Conservation (phyloP, 2,329 filamentous ascomycete genomes). For the Diaporthe vaccinii region DNA sequence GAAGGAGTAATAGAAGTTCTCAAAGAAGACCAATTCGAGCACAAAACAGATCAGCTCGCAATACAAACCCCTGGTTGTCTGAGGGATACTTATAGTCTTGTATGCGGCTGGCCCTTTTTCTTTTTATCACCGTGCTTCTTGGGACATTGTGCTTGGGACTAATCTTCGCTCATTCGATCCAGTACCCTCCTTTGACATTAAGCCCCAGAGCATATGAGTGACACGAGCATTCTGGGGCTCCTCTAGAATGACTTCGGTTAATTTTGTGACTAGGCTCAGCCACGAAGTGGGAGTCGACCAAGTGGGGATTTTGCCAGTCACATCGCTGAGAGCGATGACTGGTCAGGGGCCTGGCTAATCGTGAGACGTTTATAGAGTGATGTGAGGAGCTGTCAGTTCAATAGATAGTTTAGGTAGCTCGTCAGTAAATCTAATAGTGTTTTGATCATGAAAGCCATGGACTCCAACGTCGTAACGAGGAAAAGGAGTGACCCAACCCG, state of each 20-base stretch:
- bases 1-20: conserved; percentile 6
- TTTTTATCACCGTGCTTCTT: neutral
- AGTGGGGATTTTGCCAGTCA: no score
- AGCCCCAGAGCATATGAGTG: conserved; percentile 15
- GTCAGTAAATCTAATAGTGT: neutral
- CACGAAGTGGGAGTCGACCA: neutral
- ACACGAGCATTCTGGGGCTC: neutral
- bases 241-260: neutral
- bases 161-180: neutral
- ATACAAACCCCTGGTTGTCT: neutral
- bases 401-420: neutral
- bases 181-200: conserved; percentile 13
- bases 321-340: no score
- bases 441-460: neutral
- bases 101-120: neutral
- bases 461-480: neutral
- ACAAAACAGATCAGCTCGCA: neutral
- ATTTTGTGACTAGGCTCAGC: neutral
- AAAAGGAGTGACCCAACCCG: neutral
- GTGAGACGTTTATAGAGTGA: neutral
- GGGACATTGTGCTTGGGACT: neutral
- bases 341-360: neutral
- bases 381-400: neutral
- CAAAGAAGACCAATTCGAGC: neutral
- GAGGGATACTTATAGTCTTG: neutral